Percentiles rank a stretch among this genome's conserved stretches.
These are phyloP conservation scores for Eucalyptus cladocalyx DNA, from an alignment of 345 rosid genomes.

Conservation along the genomic window DNA sequence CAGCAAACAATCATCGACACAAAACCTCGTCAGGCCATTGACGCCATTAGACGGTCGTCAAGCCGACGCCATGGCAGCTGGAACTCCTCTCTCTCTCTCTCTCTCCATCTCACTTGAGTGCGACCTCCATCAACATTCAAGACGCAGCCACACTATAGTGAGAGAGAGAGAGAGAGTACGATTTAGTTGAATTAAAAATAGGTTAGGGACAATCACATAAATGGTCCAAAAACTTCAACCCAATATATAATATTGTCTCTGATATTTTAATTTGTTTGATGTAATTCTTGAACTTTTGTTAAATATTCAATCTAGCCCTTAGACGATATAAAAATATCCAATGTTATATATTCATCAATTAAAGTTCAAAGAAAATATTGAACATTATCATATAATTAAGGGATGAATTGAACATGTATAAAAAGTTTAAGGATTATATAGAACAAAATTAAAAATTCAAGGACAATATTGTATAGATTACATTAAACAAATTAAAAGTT, in stretches of 20 bases:
- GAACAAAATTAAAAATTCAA: too few relatives aligned
- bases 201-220: not conserved
- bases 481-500: too few relatives aligned
- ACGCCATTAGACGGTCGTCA: not conserved
- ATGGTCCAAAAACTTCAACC: not conserved
- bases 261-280: too few relatives aligned
- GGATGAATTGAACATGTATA: too few relatives aligned
- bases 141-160: not conserved
- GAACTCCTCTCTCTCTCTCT: not conserved
- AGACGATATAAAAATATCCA: too few relatives aligned
- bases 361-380: too few relatives aligned
- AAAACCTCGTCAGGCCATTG: not conserved
- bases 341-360: too few relatives aligned
- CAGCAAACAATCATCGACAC: not conserved
- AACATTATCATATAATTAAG: too few relatives aligned
- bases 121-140: not conserved
- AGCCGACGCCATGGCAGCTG: not conserved
- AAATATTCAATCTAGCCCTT: too few relatives aligned
- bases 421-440: not conserved
- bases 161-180: not conserved
- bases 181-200: not conserved
- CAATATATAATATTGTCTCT: too few relatives aligned
- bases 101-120: not conserved
- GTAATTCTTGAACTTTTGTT: too few relatives aligned
- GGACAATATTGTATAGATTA: too few relatives aligned